Percentiles rank a stretch among this genome's conserved stretches.
These are phyloP conservation scores for Neofusicoccum parvum DNA, from an alignment of 2,329 filamentous ascomycete genomes.

Conservation along the genomic window DNA sequence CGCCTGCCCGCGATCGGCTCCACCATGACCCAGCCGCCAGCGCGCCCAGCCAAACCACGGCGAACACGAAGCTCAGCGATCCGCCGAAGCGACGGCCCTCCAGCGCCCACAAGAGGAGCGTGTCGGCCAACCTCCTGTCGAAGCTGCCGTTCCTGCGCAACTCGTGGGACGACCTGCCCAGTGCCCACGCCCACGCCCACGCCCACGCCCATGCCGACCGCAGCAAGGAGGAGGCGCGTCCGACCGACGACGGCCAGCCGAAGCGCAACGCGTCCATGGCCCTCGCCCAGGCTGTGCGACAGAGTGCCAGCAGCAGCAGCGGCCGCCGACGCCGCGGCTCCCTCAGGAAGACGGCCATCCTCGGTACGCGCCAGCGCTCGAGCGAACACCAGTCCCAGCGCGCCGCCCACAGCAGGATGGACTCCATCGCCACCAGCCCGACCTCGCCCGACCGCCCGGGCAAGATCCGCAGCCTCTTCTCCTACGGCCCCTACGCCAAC, in stretches of 20 bases:
- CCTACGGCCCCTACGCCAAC: slow-evolving; percentile 35
- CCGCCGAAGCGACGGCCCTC: not conserved
- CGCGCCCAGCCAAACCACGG: not conserved
- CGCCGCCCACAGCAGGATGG: not conserved
- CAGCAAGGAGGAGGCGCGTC: slow-evolving; percentile 22
- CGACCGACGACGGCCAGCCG: not conserved
- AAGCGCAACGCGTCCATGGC: slow-evolving; percentile 40
- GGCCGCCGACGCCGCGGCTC: slow-evolving; percentile 75
- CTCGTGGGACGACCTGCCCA: slow-evolving; percentile 36
- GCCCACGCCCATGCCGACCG: slow-evolving; percentile 16
- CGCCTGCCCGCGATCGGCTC: not conserved
- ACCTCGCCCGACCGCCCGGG: slow-evolving; percentile 24
- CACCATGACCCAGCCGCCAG: not conserved
- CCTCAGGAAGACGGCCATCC: slow-evolving; percentile 80
- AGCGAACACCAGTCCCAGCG: slow-evolving; percentile 9
- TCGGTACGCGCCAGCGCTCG: slow-evolving; percentile 60
- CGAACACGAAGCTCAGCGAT: not conserved
- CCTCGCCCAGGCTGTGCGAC: slow-evolving; percentile 50
- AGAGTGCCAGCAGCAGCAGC: slow-evolving; percentile 50
- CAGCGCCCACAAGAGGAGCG: slow-evolving; percentile 53
- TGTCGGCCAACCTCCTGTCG: slow-evolving; percentile 68
- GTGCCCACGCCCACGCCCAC: not conserved
- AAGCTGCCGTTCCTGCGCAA: slow-evolving; percentile 69
- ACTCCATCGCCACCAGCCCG: slow-evolving; percentile 17
- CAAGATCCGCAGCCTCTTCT: slow-evolving; percentile 31